phyloP scores from a whole-genome alignment of 805 yeast genomes.

The Candida maltosa region DNA sequence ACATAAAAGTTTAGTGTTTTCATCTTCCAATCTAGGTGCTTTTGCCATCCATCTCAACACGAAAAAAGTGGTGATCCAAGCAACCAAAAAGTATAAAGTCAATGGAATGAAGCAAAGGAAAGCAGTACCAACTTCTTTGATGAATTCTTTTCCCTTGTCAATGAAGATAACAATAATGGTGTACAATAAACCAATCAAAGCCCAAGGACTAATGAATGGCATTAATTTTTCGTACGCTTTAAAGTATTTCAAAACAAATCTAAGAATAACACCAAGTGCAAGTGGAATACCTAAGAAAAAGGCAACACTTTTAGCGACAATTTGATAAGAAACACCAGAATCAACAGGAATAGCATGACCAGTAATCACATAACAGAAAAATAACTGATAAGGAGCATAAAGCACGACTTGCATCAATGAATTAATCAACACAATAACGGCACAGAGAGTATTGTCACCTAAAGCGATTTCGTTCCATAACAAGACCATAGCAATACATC shows the following conservation, averaged over 20 bases:
- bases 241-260: slow-evolving; percentile 23
- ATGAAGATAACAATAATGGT: slow-evolving; percentile 52
- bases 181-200: slow-evolving; percentile 49
- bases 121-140: slow-evolving; percentile 47
- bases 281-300: slow-evolving; percentile 55
- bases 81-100: slow-evolving; percentile 41
- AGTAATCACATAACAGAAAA: slow-evolving; percentile 44
- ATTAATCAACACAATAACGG: slow-evolving; percentile 49
- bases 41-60: slow-evolving; percentile 4
- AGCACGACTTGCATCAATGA: slow-evolving; percentile 48
- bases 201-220: slow-evolving; percentile 45
- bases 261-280: slow-evolving; percentile 40
- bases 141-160: slow-evolving; percentile 45
- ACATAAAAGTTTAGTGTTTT: slow-evolving; percentile 22
- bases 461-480: slow-evolving; percentile 55
- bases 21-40: slow-evolving; percentile 7
- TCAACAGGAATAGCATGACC: slow-evolving; percentile 15
- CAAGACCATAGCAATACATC: slow-evolving; percentile 64
- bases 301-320: slow-evolving; percentile 48
- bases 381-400: slow-evolving; percentile 50
- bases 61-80: slow-evolving; percentile 37
- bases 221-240: slow-evolving; percentile 21
- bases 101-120: slow-evolving; percentile 51
- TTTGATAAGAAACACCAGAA: slow-evolving; percentile 23
- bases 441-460: slow-evolving; percentile 51